Percentiles rank a stretch among this genome's conserved stretches.
These are phyloP conservation scores for Pueraria montana DNA, from an alignment of 306 rosid genomes.

Conservation along the genomic window DNA sequence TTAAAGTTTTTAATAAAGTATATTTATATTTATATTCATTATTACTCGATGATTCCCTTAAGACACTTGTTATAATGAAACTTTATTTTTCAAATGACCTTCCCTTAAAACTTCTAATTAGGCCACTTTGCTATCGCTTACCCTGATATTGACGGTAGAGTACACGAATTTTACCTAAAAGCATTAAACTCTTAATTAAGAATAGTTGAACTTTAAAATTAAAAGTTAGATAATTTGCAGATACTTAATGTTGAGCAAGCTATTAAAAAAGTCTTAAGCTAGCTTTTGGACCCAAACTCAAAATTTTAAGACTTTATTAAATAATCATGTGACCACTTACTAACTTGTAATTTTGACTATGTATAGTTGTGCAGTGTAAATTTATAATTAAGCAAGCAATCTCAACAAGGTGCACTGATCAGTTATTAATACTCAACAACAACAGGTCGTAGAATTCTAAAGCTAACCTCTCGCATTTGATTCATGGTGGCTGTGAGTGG, in stretches of 20 bases:
- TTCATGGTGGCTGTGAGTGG: constrained; percentile 39
- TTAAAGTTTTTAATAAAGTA: no score
- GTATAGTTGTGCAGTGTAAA: no score
- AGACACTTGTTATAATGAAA: no score
- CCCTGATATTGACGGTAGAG: not conserved
- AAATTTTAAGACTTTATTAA: no score
- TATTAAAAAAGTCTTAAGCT: not conserved
- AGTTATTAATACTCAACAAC: constrained; percentile 36
- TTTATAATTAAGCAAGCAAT: not conserved
- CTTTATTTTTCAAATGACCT: no score
- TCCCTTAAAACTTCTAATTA: no score
- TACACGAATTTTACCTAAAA: not conserved
- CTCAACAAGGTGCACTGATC: not conserved
- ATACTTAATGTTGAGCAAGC: not conserved
- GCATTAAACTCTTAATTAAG: constrained; percentile 5
- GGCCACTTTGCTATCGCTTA: not conserved
- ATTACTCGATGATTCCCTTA: not conserved
- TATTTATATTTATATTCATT: no score
- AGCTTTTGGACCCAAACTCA: no score
- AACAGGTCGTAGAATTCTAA: constrained; percentile 35
- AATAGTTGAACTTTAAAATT: not conserved
- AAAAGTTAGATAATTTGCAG: not conserved
- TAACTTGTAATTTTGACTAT: no score
- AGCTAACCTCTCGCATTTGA: constrained; percentile 41
- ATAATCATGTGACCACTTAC: no score